These are phyloP conservation scores for Metrosideros polymorpha DNA, from an alignment of 441 rosid genomes.

Conservation along the genomic window DNA sequence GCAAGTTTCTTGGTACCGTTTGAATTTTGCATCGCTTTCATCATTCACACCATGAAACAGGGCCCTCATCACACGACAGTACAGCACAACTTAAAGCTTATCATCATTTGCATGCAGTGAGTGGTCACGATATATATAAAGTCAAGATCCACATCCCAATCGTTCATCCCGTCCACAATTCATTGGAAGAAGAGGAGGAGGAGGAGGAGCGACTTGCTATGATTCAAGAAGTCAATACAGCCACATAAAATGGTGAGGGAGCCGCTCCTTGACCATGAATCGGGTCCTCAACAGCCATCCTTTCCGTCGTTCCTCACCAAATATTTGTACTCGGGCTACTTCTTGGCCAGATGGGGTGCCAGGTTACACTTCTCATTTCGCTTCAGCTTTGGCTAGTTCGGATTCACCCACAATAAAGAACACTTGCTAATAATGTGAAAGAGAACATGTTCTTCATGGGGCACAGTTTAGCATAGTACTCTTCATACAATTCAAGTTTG, in stretches of 20 bases:
- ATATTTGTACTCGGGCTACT: slow-evolving; percentile 51
- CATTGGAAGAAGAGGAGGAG: not conserved
- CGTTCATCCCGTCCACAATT: not conserved
- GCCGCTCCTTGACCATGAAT: not conserved
- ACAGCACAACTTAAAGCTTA: not conserved
- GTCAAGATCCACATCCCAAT: not conserved
- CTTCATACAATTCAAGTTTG: not conserved
- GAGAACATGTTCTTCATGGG: not conserved
- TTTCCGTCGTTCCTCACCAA: slow-evolving; percentile 26
- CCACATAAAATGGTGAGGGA: not conserved
- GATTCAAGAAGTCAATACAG: not conserved
- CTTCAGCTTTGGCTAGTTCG: not conserved
- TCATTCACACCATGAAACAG: not conserved
- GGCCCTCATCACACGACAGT: not conserved
- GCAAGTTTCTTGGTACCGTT: not conserved
- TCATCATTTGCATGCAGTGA: not conserved
- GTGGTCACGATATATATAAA: not conserved
- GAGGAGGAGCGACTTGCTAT: not conserved
- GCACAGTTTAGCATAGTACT: not conserved
- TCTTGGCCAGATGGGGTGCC: slow-evolving; percentile 88
- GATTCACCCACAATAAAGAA: not conserved
- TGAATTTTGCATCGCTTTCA: not conserved
- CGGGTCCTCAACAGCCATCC: not conserved
- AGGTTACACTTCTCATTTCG: slow-evolving; percentile 28
- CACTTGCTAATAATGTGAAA: not conserved